Base-by-base conservation (phyloP, 2,329 filamentous ascomycete species). In the Botryotinia globosa region DNA sequence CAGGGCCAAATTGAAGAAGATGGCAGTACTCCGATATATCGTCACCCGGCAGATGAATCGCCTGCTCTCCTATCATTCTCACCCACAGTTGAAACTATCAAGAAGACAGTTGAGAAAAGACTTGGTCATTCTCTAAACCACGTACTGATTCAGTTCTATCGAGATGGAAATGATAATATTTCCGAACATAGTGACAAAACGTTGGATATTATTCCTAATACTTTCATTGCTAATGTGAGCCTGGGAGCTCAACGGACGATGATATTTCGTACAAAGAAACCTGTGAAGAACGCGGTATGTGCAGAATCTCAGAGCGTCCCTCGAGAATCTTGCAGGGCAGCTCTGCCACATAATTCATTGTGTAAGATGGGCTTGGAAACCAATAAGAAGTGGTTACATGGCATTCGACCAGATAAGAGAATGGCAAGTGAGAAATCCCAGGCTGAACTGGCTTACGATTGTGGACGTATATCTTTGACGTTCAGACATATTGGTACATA, bases 131-230 rank as follows among this genome's bases (percentile, higher is more conserved):
- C 88, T 0, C 83, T 99, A 59, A 99, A 99, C 79, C 96, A 99
- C 80, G 94, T 91, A 1, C 84, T 99, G 65, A 97, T 99, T 63
- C 96, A 99, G 80, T 88, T 94, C 73, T 99, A 99, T 80, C 92
- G 96, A n/a, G 87, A 88, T 77, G 93, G 95, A 4, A 89, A 89
- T 65, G 96, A 99, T 82, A 94, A 94, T 80, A 99, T 99, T 75
- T 96, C 93, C 0, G 96, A 99, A 80, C 96, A 99, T 80, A 97
- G 94, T 56, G 96, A 99, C 81, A 99, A 99, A 83, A 97, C 95
- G 0, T 85, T 99, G 37, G 96, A 99, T 80, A 96, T 99, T 72
- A 90, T 89, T 20, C 89, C 87, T 39, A 90, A 87, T 7, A 96
- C 92, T 37, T 94, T 87, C 74, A 97, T 99, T 76, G 94, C 94